phyloP scores from a whole-genome alignment of 2,329 filamentous ascomycete genomes.

The Talaromyces sp. region DNA sequence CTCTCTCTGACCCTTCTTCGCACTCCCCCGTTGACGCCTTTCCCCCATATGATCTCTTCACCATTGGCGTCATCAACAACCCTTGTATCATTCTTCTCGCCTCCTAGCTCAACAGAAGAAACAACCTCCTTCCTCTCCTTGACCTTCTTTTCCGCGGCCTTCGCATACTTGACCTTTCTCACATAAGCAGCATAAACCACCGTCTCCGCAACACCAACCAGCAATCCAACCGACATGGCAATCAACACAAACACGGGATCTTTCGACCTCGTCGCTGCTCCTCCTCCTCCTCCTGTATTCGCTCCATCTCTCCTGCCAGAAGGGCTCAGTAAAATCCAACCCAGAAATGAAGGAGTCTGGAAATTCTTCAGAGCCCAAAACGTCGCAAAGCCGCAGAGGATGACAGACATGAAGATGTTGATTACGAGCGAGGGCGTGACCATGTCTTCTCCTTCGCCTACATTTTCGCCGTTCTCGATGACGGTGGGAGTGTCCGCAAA shows the following conservation, averaged over 20 bases:
- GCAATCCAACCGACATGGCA: constrained; percentile 38
- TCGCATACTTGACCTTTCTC: constrained; percentile 41
- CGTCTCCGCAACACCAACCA: constrained; percentile 47
- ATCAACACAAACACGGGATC: constrained; percentile 40
- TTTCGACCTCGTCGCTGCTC: background rate
- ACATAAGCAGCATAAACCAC: constrained; percentile 48
- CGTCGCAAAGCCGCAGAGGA: constrained; percentile 57
- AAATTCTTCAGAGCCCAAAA: constrained; percentile 44
- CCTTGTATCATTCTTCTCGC: constrained; percentile 16
- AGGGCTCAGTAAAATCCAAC: constrained; percentile 20
- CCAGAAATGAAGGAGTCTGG: constrained; percentile 30
- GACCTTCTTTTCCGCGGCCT: constrained; percentile 35
- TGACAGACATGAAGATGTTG: constrained; percentile 83
- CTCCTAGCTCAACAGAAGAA: constrained; percentile 1
- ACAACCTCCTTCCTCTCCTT: constrained; percentile 40
- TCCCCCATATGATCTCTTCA: constrained; percentile 43
- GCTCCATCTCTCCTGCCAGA: background rate
- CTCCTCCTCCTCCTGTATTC: background rate
- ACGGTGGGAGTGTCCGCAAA: constrained; percentile 53
- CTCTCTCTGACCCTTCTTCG: constrained; percentile 40
- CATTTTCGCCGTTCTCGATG: constrained; percentile 23
- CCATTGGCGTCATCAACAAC: constrained; percentile 17
- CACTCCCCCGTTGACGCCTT: constrained; percentile 39
- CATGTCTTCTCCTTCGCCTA: constrained; percentile 27
- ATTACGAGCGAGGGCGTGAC: constrained; percentile 63